These are phyloP conservation scores for Tripterygium wilfordii DNA, from an alignment of 177 flowering plant genomes.

Conservation along the genomic window DNA sequence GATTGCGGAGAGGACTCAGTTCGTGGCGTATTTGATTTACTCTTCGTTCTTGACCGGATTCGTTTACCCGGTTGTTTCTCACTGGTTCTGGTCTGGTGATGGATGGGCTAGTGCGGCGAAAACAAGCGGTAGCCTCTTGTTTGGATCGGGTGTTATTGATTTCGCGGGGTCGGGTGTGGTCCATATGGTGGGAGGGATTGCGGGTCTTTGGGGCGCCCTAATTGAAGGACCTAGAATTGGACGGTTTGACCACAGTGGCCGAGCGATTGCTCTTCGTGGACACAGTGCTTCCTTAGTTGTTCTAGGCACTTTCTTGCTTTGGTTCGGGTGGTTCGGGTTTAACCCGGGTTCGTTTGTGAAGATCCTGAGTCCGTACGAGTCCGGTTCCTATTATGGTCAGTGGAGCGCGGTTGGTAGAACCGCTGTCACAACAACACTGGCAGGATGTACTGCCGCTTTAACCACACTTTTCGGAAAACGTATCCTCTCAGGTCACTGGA, in stretches of 20 bases:
- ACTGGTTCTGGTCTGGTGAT: conserved; percentile 74
- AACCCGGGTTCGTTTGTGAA: conserved; percentile 70
- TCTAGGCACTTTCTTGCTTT: conserved; percentile 67
- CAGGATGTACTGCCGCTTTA: conserved; percentile 66
- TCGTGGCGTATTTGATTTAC: conserved; percentile 63
- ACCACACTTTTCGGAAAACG: conserved; percentile 65
- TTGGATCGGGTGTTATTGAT: conserved; percentile 63
- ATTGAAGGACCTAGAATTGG: conserved; percentile 80
- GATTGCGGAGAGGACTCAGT: conserved; percentile 79
- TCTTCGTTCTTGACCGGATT: conserved; percentile 71
- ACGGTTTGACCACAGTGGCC: conserved; percentile 47
- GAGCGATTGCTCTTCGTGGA: conserved; percentile 45
- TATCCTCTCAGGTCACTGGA: conserved; percentile 62
- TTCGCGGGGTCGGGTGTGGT: conserved; percentile 83
- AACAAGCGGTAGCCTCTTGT: conserved; percentile 23
- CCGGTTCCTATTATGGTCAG: conserved; percentile 41
- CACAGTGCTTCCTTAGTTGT: conserved; percentile 69
- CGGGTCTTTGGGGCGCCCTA: conserved; percentile 71
- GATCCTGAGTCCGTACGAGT: conserved; percentile 30
- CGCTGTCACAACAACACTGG: conserved; percentile 73
- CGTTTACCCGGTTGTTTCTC: conserved; percentile 81
- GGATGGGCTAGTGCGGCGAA: conserved; percentile 64
- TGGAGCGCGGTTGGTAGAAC: conserved; percentile 72
- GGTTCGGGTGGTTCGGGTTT: conserved; percentile 93
- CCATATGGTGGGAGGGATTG: conserved; percentile 76